Evolutionary conservation across 2,329 filamentous ascomycete species (phyloP).

Genomic region (Calonectria naviculata): DNA sequence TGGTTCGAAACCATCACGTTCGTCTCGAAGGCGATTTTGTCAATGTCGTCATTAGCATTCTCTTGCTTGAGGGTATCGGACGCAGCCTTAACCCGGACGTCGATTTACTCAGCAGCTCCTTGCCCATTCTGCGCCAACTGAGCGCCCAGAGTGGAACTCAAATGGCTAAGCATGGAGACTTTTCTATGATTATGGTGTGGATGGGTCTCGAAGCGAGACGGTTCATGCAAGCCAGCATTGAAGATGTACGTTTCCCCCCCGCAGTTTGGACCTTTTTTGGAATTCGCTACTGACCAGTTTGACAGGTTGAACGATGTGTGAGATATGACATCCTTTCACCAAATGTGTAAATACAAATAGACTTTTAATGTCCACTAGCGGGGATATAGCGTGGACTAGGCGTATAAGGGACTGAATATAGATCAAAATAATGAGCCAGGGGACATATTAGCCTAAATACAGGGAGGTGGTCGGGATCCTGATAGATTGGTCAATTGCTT

Average conservation of each 20-base stretch:
- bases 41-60: conserved; percentile 95
- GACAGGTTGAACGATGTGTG: conserved; percentile 84
- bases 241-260: conserved; percentile 68
- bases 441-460: not conserved
- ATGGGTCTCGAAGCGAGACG: conserved; percentile 88
- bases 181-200: conserved; percentile 92
- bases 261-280: not conserved
- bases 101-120: conserved; percentile 85
- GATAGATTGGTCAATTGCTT: not conserved
- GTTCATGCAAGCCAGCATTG: conserved; percentile 90
- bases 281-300: conserved; percentile 5
- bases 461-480: not conserved
- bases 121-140: conserved; percentile 91
- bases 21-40: conserved; percentile 97
- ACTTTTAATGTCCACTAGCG: conserved; percentile 4
- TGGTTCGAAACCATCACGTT: conserved; percentile 94
- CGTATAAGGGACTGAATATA: conserved; percentile 11
- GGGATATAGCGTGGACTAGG: conserved; percentile 23
- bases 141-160: conserved; percentile 80
- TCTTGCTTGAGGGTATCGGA: conserved; percentile 94
- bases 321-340: conserved; percentile 91
- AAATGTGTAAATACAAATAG: conserved; percentile 72
- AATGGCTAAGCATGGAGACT: conserved; percentile 78
- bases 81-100: conserved; percentile 86
- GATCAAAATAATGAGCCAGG: not conserved